Percentiles rank a stretch among this genome's conserved stretches.
Evolutionary conservation across 164 flowering plant species (phyloP).

Genomic region (Santalum album): DNA sequence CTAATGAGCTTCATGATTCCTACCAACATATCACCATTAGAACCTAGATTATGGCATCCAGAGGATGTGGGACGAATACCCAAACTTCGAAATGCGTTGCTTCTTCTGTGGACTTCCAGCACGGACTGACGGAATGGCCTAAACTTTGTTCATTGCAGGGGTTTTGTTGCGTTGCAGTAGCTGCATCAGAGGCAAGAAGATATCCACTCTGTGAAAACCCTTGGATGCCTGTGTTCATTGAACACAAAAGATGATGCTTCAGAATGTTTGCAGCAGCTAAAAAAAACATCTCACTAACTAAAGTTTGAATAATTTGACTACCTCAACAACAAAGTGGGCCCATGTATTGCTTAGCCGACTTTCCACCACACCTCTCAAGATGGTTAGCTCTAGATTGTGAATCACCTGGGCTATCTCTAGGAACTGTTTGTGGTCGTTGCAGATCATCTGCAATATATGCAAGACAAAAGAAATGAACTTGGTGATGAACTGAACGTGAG

Average conservation of each 20-base stretch:
- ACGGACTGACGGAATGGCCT: neutral
- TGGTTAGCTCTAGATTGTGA: conserved; percentile 43
- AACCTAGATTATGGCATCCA: too few species aligned
- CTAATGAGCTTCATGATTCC: too few species aligned
- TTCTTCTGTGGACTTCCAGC: neutral
- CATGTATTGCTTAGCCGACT: conserved; percentile 29
- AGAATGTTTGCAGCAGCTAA: neutral
- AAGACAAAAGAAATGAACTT: neutral
- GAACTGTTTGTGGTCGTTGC: conserved; percentile 56
- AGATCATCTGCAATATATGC: conserved; percentile 46
- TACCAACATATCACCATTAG: too few species aligned
- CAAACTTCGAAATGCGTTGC: too few species aligned
- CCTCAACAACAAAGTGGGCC: conserved; percentile 84
- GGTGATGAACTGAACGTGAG: too few species aligned
- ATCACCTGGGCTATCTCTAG: conserved; percentile 78
- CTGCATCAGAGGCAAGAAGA: conserved; percentile 80
- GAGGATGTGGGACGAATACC: too few species aligned
- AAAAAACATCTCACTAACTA: neutral
- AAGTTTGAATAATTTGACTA: conserved; percentile 10
- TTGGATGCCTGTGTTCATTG: conserved; percentile 34
- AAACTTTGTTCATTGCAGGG: conserved; percentile 24
- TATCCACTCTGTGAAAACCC: conserved; percentile 64
- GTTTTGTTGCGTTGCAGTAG: conserved; percentile 38
- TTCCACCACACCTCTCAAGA: conserved; percentile 65
- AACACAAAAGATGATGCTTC: neutral